Evolutionary conservation across 345 rosid species (phyloP), one percentile per base, ranked within the genome.

Genomic region (Brassica incana): DNA sequence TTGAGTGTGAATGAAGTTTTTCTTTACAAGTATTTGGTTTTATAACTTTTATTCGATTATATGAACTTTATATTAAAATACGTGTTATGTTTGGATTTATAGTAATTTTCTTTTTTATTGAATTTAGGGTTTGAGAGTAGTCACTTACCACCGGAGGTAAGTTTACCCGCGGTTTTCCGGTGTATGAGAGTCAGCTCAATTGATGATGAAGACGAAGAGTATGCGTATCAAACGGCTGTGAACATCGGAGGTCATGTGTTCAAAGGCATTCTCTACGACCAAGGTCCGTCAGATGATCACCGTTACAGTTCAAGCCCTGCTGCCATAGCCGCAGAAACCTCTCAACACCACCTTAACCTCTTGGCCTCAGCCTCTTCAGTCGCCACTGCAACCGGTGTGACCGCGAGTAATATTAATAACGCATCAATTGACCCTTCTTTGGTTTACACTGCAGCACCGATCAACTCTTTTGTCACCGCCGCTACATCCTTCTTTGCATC

Each of bases 401-500:
- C 82, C 9, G 73, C 77, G 6, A 82, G 36, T 12, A 65, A 63
- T 4, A 72, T 60, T 18, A 48, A 50, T 29, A 52, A 74, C 78
- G 61, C 59, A 75, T 27, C 74, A n/a, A 7, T 43, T n/a, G 77
- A 80, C n/a, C 54, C 79, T 69, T 73, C 82, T 0, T 66, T 78
- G 36, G 43, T 88, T 50, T 92, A 90, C 74, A 88, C 81, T 12
- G 45, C 75, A 8, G 45, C 97, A 75, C 92, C 99, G 18, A 85
- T 90, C 73, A 90, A 85, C 76, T 84, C 95, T 36, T 90, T 86
- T 73, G 82, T 86, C 69, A 89, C 97, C 63, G 92, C 92, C 45
- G 97, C 93, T 89, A 95, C 95, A 88, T 61, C 56, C 33, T 91
- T 88, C 90, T 95, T 90, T 86, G 89, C 91, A 76, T 87, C 90